A percentile compares a stretch with the other conserved stretches of the same genome.
Evolutionary conservation across 2,329 filamentous ascomycete species (phyloP).

Genomic region (Aspergillus arachidicola): DNA sequence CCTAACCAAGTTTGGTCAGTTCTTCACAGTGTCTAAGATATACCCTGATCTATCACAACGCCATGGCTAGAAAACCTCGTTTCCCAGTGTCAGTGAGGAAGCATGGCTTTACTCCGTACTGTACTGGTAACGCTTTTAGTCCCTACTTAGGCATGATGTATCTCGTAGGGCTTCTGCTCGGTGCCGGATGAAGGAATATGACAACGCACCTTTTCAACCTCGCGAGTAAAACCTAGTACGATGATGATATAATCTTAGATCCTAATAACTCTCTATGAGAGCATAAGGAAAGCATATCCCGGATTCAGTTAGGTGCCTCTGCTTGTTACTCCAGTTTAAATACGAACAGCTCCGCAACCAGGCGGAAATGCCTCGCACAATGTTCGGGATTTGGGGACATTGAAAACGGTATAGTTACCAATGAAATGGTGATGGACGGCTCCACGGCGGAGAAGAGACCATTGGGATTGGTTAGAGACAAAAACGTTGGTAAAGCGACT

Average conservation of each 20-base stretch:
- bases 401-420: not conserved
- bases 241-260: not conserved
- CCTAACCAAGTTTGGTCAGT: not conserved
- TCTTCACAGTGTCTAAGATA: not conserved
- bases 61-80: not conserved
- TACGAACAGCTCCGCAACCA: not conserved
- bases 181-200: not conserved
- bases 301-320: not conserved
- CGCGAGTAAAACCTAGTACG: not conserved
- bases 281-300: not conserved
- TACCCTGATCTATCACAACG: not conserved
- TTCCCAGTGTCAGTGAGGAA: not conserved
- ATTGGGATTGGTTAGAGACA: not conserved
- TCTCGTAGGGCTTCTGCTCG: not conserved
- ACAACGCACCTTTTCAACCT: not conserved
- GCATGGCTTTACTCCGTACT: not conserved
- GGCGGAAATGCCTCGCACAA: not conserved
- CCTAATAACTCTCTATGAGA: not conserved
- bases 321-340: not conserved
- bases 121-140: not conserved
- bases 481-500: not conserved
- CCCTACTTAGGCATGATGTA: not conserved
- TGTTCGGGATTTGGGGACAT: not conserved
- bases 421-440: not conserved
- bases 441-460: not conserved